A percentile compares a stretch with the other conserved stretches of the same genome.
phyloP scores from a whole-genome alignment of 371 early-diverging fungal species.

The Haplosporangium sp. region DNA sequence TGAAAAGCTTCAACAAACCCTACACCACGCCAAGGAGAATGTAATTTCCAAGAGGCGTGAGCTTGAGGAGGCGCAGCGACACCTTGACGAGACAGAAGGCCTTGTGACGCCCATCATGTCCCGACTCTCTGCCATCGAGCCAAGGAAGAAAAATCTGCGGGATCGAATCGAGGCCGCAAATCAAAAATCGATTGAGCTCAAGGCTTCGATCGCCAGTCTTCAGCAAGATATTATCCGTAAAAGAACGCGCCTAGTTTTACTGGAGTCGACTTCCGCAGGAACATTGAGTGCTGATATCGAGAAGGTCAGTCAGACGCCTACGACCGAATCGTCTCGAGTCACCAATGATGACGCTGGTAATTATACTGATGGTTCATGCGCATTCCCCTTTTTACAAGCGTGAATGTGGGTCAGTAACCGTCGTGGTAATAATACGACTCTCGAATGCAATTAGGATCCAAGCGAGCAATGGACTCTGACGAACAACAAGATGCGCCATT shows the following conservation, averaged over 20 bases:
- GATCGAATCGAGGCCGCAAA: conserved; percentile 1
- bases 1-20: neutral
- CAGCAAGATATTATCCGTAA: conserved; percentile 33
- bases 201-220: conserved; percentile 7
- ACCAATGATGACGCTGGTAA: no score
- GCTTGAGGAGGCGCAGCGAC: conserved; percentile 28
- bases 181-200: conserved; percentile 4
- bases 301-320: neutral
- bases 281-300: neutral
- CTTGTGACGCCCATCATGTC: neutral
- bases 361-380: no score
- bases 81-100: conserved; percentile 7
- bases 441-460: conserved; percentile 3
- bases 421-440: no score
- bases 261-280: conserved; percentile 5
- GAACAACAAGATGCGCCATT: neutral
- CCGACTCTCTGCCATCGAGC: neutral
- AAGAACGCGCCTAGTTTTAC: conserved; percentile 25
- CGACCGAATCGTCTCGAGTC: neutral
- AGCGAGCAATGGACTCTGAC: conserved; percentile 7
- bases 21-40: conserved; percentile 11
- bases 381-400: no score
- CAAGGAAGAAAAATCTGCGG: conserved; percentile 2
- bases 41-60: conserved; percentile 23
- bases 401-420: no score